Conservation (phyloP, 1,284 basidiomycete species). For the Athelia sp. region DNA sequence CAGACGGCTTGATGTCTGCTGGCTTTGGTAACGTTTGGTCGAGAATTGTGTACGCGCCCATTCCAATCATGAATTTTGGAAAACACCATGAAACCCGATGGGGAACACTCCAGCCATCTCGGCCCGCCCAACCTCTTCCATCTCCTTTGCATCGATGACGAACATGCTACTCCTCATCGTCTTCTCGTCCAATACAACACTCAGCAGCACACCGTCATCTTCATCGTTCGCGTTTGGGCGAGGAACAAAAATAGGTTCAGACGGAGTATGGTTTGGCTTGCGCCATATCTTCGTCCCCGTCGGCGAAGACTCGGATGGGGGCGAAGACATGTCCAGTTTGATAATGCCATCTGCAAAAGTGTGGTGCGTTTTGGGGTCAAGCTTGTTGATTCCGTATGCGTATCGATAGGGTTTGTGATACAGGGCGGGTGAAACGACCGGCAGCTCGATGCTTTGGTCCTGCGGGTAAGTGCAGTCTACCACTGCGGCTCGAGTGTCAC, state of each 20-base stretch:
- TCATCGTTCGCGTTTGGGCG: constrained; percentile 22
- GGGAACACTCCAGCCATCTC: constrained; percentile 26
- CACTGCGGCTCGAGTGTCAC: constrained; percentile 6
- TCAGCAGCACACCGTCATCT: constrained; percentile 33
- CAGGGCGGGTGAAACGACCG: constrained; percentile 23
- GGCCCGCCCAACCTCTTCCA: constrained; percentile 30
- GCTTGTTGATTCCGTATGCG: constrained; percentile 23
- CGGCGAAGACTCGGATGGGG: background rate
- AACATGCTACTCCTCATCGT: constrained; percentile 25
- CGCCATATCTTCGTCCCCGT: constrained; percentile 21
- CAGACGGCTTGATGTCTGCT: too few relatives aligned
- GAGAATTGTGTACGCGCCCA: too few relatives aligned
- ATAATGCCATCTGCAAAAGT: constrained; percentile 28
- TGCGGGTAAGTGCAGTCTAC: constrained; percentile 12
- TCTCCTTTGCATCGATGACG: constrained; percentile 26
- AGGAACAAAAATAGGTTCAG: constrained; percentile 31
- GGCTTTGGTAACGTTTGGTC: too few relatives aligned
- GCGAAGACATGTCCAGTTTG: constrained; percentile 26
- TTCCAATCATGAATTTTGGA: too few relatives aligned
- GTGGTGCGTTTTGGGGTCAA: constrained; percentile 14
- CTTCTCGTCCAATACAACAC: constrained; percentile 27
- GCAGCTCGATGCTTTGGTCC: constrained; percentile 23
- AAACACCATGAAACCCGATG: constrained; percentile 28
- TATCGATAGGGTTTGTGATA: constrained; percentile 27
- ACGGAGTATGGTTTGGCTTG: constrained; percentile 21